A percentile compares a stretch with the other conserved stretches of the same genome.
Conservation (phyloP, 2,329 filamentous ascomycete genomes). For the Sclerotinia trifoliorum region DNA sequence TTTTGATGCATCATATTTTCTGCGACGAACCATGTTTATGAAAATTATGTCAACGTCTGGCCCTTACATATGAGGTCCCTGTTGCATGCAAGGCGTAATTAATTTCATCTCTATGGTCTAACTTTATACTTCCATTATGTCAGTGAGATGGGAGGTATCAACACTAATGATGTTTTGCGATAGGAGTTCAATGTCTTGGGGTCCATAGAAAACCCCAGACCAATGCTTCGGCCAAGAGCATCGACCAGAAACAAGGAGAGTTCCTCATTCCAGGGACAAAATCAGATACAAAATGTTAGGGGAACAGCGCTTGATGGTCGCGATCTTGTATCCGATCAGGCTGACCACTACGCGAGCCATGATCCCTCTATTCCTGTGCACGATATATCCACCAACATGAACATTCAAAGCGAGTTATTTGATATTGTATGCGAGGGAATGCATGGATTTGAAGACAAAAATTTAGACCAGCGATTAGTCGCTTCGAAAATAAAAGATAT, state of each 20-base stretch:
- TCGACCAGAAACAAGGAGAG: not conserved
- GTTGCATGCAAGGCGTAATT: not conserved
- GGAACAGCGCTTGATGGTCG: no score
- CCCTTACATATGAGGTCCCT: not conserved
- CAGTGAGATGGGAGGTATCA: not conserved
- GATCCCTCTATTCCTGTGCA: not conserved
- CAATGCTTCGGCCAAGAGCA: not conserved
- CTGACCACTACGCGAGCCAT: not conserved
- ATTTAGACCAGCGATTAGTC: not conserved
- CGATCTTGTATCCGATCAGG: not conserved
- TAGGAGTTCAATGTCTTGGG: not conserved
- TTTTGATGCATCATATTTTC: not conserved
- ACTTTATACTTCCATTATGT: no score
- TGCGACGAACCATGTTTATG: not conserved
- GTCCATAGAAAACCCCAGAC: not conserved
- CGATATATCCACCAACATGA: not conserved
- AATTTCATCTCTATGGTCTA: not conserved
- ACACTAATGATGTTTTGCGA: not conserved
- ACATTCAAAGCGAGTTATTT: not conserved
- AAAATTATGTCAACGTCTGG: not conserved
- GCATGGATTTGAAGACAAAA: not conserved
- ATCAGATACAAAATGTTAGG: not conserved
- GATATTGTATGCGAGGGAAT: not conserved
- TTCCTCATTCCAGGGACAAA: not conserved
- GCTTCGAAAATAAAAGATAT: not conserved